Evolutionary conservation across 2,329 filamentous ascomycete genomes (phyloP), one percentile per base, ranked within the genome.

Genomic region (Moelleriella libera): DNA sequence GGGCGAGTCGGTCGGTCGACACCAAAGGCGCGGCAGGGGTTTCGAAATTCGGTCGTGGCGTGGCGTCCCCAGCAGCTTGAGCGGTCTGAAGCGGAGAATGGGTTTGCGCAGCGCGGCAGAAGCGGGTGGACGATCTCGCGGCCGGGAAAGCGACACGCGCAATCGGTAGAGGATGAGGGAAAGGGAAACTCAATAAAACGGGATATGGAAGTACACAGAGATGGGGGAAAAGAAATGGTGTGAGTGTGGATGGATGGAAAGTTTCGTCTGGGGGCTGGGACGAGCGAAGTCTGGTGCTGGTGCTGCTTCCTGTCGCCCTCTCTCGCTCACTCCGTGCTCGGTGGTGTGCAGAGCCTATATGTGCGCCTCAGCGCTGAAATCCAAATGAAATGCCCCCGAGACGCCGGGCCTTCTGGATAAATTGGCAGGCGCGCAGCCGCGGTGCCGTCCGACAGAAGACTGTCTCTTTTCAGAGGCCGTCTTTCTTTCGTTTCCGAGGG

Each of bases 181-280:
- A 29, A 47, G 34, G 41, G 11, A 42, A 40, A 31, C 30, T 30
- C 29, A 21, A 41, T 45, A 45, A 41, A 43, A 48, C 44, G 42
- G 45, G 47, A 43, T 47, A 50, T 45, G 45, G 43, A 46, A 47
- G 48, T 48, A 47, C 45, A 45, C 45, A 45, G 45, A 44, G 52
- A 51, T 44, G 45, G 48, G 29, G 47, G 47, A 51, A 44, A 21
- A 21, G 45, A 49, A 42, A 46, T 30, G 37, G 47, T 47, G 45
- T 47, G 47, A 48, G 48, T 48, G 50, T 44, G 47, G 45, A 45
- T 43, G 45, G 47, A 48, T 21, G 46, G 47, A 11, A 41, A 44
- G 51, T 48, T 49, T 45, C 49, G 46, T 41, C 49, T 52, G 51
- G 51, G 50, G 52, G 40, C 49, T 53, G 52, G 52, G 51, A 43